phyloP scores from a whole-genome alignment of 352 stramenopile genomes.

The Phytopythium delawarense region DNA sequence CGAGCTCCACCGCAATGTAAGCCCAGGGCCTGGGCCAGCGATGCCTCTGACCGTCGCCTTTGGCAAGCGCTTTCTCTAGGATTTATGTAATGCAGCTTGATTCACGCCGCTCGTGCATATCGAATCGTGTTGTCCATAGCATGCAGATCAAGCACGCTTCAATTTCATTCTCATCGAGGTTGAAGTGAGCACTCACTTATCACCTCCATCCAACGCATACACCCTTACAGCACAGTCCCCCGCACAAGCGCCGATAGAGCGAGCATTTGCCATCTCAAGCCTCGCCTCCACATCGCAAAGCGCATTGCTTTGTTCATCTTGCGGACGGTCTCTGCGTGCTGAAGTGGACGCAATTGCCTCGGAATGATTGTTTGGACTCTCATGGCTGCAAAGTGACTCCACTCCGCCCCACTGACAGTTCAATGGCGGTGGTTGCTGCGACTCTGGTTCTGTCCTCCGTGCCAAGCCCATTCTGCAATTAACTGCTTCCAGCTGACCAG shows the following conservation, averaged over 20 bases:
- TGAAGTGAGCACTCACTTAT: background rate
- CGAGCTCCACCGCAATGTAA: too few species aligned
- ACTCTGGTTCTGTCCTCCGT: background rate
- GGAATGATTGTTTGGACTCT: background rate
- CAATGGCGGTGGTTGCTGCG: background rate
- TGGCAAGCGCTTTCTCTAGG: too few species aligned
- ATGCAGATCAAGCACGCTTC: too few species aligned
- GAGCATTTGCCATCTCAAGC: background rate
- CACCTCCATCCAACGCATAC: background rate
- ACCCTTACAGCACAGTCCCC: background rate
- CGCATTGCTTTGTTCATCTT: too few species aligned
- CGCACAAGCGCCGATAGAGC: background rate
- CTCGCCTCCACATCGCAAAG: background rate
- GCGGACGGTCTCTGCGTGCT: background rate
- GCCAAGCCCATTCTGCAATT: background rate
- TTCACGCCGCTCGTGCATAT: too few species aligned
- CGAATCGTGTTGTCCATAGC: too few species aligned
- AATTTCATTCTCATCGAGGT: background rate
- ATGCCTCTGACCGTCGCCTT: too few species aligned
- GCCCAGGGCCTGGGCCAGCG: too few species aligned
- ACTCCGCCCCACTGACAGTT: too few species aligned
- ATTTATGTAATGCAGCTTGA: too few species aligned
- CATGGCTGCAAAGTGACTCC: too few species aligned
- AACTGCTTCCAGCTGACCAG: background rate
- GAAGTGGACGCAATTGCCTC: background rate